Base-by-base conservation (phyloP, 139 green algal species). In the Coelastrella sp. region DNA sequence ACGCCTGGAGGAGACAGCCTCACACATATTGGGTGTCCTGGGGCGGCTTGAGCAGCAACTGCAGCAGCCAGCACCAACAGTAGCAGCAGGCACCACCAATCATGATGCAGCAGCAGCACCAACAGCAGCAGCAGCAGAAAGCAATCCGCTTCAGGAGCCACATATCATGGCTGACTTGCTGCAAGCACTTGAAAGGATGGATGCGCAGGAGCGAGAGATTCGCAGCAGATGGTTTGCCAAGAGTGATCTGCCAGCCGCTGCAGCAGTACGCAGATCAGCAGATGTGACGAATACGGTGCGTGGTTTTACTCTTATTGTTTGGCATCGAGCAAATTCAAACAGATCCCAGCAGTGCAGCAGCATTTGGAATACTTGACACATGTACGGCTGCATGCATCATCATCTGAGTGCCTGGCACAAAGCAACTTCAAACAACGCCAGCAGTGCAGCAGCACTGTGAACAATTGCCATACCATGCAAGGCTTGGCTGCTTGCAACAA, bases 191-290 rank as follows among this genome's bases (percentile, higher is more conserved):
- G 83, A 80, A 17, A 66, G 83, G 83, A 54, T 88, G 7, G 83
- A 88, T 5, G 54, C 54, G n/a, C 66, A 88, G 68, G 68, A 88
- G 66, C 17, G 56, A 19, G 83, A 88, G 68, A 80, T 88, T 14
- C 17, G 56, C 54, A 68, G 22, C 8, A 66, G 68, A 10, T 88
- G 83, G 83, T 88, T 88, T 81, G 66, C 65, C 4, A 77, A 23
- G 13, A 86, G 59, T 19, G 80, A 57, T 4, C n/a, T 59, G 60
- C 23, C 81, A 64, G 32, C 0, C 7, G 23, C 20, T 17, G 20
- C 80, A 11, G 20, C 59, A 57, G 8, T 20, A 20, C 8, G 22
- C 2, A 7, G 56, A 20, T 17, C 74, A 80, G 32, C 32, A 80
- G 68, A 76, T 8, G 68, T 22, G n/a, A 76, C 68, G 3, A 22